Evolutionary conservation across 306 rosid genomes (phyloP).

Genomic region (Vicia villosa): DNA sequence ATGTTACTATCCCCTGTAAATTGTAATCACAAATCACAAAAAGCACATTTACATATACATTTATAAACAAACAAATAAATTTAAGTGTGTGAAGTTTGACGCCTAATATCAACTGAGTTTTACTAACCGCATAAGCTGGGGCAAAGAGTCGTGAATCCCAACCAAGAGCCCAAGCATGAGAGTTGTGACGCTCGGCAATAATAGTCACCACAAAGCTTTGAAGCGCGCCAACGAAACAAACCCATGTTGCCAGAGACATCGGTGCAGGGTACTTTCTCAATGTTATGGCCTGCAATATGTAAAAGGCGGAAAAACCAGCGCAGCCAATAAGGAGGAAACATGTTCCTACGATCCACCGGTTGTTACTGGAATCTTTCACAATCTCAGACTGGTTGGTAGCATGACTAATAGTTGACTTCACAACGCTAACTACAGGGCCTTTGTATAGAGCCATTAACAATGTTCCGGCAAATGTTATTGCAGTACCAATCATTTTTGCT

Average conservation of each 20-base stretch:
- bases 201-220: constrained; percentile 60
- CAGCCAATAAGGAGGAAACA: constrained; percentile 66
- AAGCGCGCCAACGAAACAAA: constrained; percentile 65
- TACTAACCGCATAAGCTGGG: constrained; percentile 60
- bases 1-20: constrained; percentile 72
- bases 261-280: constrained; percentile 69
- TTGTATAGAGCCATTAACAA: constrained; percentile 79
- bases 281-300: constrained; percentile 68
- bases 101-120: too few species aligned
- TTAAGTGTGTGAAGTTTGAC: too few species aligned
- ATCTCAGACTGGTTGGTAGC: constrained; percentile 27
- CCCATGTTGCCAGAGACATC: constrained; percentile 68
- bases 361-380: constrained; percentile 21
- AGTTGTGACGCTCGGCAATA: constrained; percentile 47
- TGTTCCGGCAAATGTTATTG: constrained; percentile 72
- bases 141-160: constrained; percentile 66
- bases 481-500: constrained; percentile 76
- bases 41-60: background rate
- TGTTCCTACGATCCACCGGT: constrained; percentile 58
- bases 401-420: constrained; percentile 10
- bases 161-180: constrained; percentile 61
- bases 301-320: constrained; percentile 67
- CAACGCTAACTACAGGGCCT: constrained; percentile 56
- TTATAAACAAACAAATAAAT: too few species aligned
- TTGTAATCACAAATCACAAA: background rate